Base-by-base conservation (phyloP, 345 rosid species). In the Lepidium sativum region DNA sequence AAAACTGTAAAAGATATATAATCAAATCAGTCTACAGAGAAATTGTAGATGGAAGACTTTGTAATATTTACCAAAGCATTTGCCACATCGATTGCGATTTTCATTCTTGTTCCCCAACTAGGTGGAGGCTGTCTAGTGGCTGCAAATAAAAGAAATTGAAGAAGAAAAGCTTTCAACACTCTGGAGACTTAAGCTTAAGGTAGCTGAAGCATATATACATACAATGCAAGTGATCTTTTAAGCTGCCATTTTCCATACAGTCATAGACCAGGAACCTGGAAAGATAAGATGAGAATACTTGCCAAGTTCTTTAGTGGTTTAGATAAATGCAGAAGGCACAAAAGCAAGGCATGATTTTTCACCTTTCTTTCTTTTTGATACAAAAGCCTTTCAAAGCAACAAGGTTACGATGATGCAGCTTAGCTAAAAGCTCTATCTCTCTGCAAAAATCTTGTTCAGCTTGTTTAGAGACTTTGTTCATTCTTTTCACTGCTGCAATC, bases 41-140 rank as follows among this genome's bases (percentile, higher is more conserved):
- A 45, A 51, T 49, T 40, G 57, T 14, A 31, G 9, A 16, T 48
- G 49, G 56, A 21, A 49, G 48, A 50, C 70, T 56, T 57, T 62
- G 52, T 53, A 57, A 60, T 74, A 75, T 72, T 65, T 83, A 92
- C 97, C 79, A 92, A 83, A 35, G 97, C 98, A 79, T 86, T 89
- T 8, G 98, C 96, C 47, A 95, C 98, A 56, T 96, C 94, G n/a
- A 95, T 89, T 9, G 98, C 98, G 40, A 92, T 86, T 79, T 90
- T 87, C 98, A 92, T 92, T 73, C 98, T 86, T 16, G 91, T 92
- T 69, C 82, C 87, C 98, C 98, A 92, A 81, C 89, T 89, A 65
- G 83, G 77, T 20, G 97, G 86, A 55, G 77, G 57, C 77, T 71
- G 82, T 55, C 65, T 77, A 18, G 67, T 74, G 15, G 82, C 97